Evolutionary conservation across 1,284 basidiomycete species (phyloP).

Genomic region (Ustilago vetiveriae): DNA sequence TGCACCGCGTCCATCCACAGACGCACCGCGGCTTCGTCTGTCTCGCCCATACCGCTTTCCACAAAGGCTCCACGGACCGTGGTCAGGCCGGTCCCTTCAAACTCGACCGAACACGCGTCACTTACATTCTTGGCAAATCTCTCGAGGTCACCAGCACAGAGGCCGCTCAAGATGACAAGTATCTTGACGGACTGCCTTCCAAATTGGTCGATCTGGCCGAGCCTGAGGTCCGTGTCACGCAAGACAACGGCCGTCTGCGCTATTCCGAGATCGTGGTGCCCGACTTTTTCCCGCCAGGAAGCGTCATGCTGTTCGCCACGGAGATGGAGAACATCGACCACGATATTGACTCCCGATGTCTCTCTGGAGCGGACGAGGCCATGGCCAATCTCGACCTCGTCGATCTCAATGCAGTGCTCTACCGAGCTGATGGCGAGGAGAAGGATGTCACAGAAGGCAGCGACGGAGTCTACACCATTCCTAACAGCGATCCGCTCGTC

Average conservation of each 20-base stretch:
- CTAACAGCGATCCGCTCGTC: conserved; percentile 38
- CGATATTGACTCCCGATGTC: conserved; percentile 52
- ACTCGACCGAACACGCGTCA: conserved; percentile 50
- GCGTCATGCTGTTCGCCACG: conserved; percentile 61
- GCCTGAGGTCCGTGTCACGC: conserved; percentile 33
- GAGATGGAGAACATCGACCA: conserved; percentile 49
- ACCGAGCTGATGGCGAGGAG: conserved; percentile 63
- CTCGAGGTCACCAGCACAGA: conserved; percentile 45
- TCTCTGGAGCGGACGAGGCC: conserved; percentile 53
- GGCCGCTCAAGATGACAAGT: conserved; percentile 28
- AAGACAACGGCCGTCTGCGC: conserved; percentile 33
- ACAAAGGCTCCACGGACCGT: conserved; percentile 48
- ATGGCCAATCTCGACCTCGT: conserved; percentile 52
- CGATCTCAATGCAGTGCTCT: conserved; percentile 59
- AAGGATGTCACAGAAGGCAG: conserved; percentile 55
- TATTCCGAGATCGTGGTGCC: conserved; percentile 58
- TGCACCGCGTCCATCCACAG: conserved; percentile 61
- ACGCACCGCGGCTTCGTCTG: conserved; percentile 59
- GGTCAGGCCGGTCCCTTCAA: conserved; percentile 54
- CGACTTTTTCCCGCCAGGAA: conserved; percentile 60
- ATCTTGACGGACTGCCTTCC: conserved; percentile 49
- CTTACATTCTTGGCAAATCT: conserved; percentile 56
- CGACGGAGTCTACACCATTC: conserved; percentile 57
- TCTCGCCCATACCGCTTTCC: conserved; percentile 60
- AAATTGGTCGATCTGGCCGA: conserved; percentile 54